Evolutionary conservation across 1,139 yeast species (phyloP).

Genomic region (Spathaspora sp.): DNA sequence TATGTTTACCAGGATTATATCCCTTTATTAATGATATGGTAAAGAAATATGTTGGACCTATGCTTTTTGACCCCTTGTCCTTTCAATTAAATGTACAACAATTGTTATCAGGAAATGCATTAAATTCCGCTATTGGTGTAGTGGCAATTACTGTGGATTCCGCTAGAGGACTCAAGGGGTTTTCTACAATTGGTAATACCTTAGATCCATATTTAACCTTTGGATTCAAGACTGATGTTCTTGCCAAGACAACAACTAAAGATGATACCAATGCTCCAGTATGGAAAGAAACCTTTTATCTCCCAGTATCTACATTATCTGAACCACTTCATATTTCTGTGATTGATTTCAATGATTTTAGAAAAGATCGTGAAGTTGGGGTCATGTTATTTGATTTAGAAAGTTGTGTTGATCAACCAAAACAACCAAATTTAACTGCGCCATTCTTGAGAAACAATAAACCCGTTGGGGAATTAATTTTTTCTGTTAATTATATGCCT

Average conservation of each 20-base stretch:
- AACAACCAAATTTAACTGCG: conserved; percentile 51
- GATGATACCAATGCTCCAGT: conserved; percentile 66
- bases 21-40: conserved; percentile 83
- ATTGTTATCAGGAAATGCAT: conserved; percentile 78
- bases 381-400: conserved; percentile 74
- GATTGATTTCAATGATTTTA: conserved; percentile 70
- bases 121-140: conserved; percentile 84
- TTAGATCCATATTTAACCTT: conserved; percentile 87
- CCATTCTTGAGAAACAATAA: conserved; percentile 76
- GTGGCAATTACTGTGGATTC: conserved; percentile 64
- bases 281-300: conserved; percentile 78
- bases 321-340: conserved; percentile 76
- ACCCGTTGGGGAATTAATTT: conserved; percentile 71
- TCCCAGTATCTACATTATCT: conserved; percentile 71
- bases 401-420: conserved; percentile 54
- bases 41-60: conserved; percentile 81
- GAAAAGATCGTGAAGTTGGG: conserved; percentile 84
- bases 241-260: conserved; percentile 68
- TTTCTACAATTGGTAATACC: conserved; percentile 70
- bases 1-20: conserved; percentile 81
- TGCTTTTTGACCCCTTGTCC: conserved; percentile 83
- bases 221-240: conserved; percentile 54
- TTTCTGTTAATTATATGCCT: conserved; percentile 75
- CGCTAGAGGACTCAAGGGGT: conserved; percentile 69
- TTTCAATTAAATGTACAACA: conserved; percentile 92